These are phyloP conservation scores for Candida loeiensis DNA, from an alignment of 805 yeast genomes.

Conservation along the genomic window DNA sequence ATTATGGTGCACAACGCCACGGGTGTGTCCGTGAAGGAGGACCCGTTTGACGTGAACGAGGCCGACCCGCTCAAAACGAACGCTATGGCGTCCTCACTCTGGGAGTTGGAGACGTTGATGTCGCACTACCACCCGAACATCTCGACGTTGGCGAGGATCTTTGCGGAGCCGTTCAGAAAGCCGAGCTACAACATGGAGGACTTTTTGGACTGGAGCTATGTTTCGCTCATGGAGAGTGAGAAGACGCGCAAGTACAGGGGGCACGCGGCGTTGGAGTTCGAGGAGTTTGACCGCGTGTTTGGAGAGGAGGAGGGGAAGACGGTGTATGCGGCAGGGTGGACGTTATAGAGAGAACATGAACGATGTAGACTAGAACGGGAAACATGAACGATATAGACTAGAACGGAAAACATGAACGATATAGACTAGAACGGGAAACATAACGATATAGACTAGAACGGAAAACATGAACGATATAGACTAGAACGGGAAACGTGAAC, in stretches of 20 bases:
- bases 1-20: constrained; percentile 64
- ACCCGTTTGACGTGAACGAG: constrained; percentile 66
- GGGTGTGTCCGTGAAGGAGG: constrained; percentile 27
- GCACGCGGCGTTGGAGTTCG: constrained; percentile 77
- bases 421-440: too few relatives aligned
- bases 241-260: constrained; percentile 60
- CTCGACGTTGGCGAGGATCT: constrained; percentile 84
- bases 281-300: constrained; percentile 43
- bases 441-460: too few relatives aligned
- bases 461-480: too few relatives aligned
- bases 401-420: too few relatives aligned
- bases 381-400: too few relatives aligned
- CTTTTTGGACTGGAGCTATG: constrained; percentile 87
- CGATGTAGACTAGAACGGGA: too few relatives aligned
- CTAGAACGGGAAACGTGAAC: too few relatives aligned
- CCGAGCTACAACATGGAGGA: constrained; percentile 88
- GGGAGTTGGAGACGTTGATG: constrained; percentile 84
- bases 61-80: constrained; percentile 71
- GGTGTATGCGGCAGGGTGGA: constrained; percentile 30
- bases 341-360: constrained; percentile 8
- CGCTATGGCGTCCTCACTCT: constrained; percentile 81
- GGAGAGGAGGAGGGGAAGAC: constrained; percentile 12
- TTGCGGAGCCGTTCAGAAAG: constrained; percentile 86
- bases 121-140: constrained; percentile 94
- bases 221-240: constrained; percentile 61